phyloP scores from a whole-genome alignment of 1,139 yeast genomes.

The Debaryomycetaceae sp. region DNA sequence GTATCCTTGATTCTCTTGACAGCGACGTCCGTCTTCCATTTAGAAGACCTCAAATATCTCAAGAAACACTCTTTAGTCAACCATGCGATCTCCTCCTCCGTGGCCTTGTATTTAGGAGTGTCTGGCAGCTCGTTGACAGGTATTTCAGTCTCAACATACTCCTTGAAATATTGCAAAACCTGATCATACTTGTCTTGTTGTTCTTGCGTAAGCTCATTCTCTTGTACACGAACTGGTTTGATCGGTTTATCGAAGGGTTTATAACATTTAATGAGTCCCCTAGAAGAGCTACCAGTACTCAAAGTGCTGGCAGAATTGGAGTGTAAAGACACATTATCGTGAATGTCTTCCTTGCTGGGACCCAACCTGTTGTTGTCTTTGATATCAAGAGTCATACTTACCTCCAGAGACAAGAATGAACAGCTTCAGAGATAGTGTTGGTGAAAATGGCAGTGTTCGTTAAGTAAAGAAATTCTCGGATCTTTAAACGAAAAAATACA shows the following conservation, averaged over 20 bases:
- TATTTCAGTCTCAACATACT: conserved; percentile 17
- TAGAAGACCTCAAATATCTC: conserved; percentile 86
- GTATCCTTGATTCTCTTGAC: conserved; percentile 73
- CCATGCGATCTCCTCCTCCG: conserved; percentile 78
- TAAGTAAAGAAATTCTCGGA: not conserved
- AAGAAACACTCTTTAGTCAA: conserved; percentile 83
- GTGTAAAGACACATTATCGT: not conserved
- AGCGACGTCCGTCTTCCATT: conserved; percentile 75
- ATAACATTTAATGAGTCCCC: conserved; percentile 28
- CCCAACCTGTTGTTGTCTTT: not conserved
- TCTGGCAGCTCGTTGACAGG: conserved; percentile 21
- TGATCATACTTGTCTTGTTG: conserved; percentile 27
- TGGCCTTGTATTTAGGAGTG: conserved; percentile 20
- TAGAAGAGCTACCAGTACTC: conserved; percentile 7
- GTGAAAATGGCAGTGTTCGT: not conserved
- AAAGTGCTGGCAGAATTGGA: conserved; percentile 5
- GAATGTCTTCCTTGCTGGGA: not conserved
- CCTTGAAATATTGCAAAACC: conserved; percentile 23
- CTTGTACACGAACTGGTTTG: conserved; percentile 31
- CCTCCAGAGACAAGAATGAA: too few species aligned
- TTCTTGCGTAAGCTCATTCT: conserved; percentile 23
- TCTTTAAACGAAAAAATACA: not conserved
- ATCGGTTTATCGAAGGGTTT: conserved; percentile 42
- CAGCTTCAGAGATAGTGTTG: too few species aligned
- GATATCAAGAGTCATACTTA: not conserved